Evolutionary conservation across 2,329 filamentous ascomycete species (phyloP).

Genomic region (Podosphaera fusca): DNA sequence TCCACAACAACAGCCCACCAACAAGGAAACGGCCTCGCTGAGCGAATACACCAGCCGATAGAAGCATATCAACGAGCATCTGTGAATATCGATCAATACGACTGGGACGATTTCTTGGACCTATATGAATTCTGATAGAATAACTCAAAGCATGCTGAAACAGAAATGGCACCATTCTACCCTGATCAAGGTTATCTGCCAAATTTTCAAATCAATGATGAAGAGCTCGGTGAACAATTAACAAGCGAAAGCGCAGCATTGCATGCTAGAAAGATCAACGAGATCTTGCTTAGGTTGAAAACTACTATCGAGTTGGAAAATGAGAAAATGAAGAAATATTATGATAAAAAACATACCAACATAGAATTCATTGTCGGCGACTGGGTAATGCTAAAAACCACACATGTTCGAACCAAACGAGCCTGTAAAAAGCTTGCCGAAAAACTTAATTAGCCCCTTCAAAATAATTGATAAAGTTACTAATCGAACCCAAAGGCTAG

Average conservation of each 20-base stretch:
- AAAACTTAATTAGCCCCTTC: background rate
- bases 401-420: background rate
- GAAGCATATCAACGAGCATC: constrained; percentile 1
- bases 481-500: background rate
- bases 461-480: background rate
- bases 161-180: background rate
- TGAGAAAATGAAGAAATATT: background rate
- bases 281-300: background rate
- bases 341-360: background rate
- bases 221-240: background rate
- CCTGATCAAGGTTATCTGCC: background rate
- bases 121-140: background rate
- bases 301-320: background rate
- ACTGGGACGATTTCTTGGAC: constrained; percentile 2
- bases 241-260: background rate
- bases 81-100: constrained; percentile 3
- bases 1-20: background rate
- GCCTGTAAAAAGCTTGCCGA: background rate
- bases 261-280: background rate
- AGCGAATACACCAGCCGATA: constrained; percentile 1
- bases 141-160: background rate
- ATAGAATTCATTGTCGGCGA: background rate
- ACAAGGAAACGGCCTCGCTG: background rate
- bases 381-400: background rate
- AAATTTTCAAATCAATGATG: background rate